Conservation (phyloP, 768 basidiomycete genomes). For the Serendipita sp. region DNA sequence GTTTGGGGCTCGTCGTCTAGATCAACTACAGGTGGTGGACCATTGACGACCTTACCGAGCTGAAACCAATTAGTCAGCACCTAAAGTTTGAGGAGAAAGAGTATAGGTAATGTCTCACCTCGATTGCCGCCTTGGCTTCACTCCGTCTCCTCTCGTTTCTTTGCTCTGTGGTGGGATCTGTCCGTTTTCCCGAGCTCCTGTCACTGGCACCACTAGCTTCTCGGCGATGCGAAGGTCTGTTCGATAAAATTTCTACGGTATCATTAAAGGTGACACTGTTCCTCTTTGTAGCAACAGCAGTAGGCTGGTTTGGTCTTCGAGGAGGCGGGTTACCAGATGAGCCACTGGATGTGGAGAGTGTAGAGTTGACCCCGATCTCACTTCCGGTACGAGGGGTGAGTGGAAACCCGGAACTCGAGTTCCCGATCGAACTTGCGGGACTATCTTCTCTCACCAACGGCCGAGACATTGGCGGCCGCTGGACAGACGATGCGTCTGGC, state of each 20-base stretch:
- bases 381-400: conserved; percentile 68
- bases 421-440: conserved; percentile 72
- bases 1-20: conserved; percentile 16
- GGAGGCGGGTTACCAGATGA: neutral
- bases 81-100: conserved; percentile 7
- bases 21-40: conserved; percentile 31
- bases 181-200: conserved; percentile 15
- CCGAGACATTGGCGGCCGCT: conserved; percentile 15
- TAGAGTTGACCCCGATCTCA: conserved; percentile 22
- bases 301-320: neutral
- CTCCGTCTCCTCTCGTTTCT: conserved; percentile 57
- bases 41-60: conserved; percentile 82
- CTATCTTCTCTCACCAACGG: conserved; percentile 50
- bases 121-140: conserved; percentile 76
- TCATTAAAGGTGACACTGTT: conserved; percentile 13
- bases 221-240: conserved; percentile 5
- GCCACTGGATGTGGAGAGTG: neutral
- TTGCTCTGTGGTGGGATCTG: conserved; percentile 29
- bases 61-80: conserved; percentile 18
- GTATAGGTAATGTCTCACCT: conserved; percentile 33
- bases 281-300: conserved; percentile 5
- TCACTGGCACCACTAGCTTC: conserved; percentile 9
- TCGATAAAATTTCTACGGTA: conserved; percentile 7
- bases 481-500: neutral
- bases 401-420: conserved; percentile 64